A percentile compares a stretch with the other conserved stretches of the same genome.
Evolutionary conservation across 2,329 filamentous ascomycete species (phyloP).

Genomic region (Colletotrichum gigasporum): DNA sequence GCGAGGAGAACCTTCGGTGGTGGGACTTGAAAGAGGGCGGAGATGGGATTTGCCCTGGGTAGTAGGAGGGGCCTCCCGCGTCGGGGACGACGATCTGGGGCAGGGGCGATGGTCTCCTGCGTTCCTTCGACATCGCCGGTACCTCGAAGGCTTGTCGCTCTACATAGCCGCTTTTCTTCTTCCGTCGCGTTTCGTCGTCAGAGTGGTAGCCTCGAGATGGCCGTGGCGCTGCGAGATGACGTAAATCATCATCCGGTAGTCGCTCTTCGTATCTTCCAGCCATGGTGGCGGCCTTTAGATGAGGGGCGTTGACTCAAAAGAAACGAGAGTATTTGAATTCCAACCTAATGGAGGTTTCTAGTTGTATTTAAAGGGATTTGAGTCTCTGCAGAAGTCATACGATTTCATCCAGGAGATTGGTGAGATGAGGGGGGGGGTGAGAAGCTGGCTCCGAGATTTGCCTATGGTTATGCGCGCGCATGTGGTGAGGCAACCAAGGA

Average conservation of each 20-base stretch:
- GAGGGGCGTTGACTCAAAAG: too few species aligned
- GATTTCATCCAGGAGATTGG: too few species aligned
- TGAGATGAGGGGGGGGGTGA: too few species aligned
- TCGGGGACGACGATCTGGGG: not conserved
- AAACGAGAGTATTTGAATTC: too few species aligned
- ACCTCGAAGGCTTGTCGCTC: fast-evolving
- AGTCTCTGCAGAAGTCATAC: too few species aligned
- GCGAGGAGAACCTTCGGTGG: not conserved
- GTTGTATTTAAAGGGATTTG: too few species aligned
- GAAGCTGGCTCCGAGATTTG: too few species aligned
- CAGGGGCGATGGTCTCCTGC: not conserved
- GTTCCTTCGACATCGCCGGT: not conserved
- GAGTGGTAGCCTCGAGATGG: not conserved
- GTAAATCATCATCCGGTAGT: not conserved
- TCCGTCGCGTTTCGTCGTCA: not conserved
- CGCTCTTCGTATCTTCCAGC: not conserved
- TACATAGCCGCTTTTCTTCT: not conserved
- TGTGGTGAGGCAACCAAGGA: too few species aligned
- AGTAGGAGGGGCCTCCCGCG: too few species aligned
- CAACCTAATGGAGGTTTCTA: too few species aligned
- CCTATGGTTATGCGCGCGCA: too few species aligned
- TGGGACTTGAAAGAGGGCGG: not conserved
- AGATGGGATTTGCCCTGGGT: not conserved
- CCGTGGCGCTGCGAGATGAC: not conserved
- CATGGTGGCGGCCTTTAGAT: not conserved